Base-by-base conservation (phyloP, 441 rosid species). In the Adansonia rubrostipa region DNA sequence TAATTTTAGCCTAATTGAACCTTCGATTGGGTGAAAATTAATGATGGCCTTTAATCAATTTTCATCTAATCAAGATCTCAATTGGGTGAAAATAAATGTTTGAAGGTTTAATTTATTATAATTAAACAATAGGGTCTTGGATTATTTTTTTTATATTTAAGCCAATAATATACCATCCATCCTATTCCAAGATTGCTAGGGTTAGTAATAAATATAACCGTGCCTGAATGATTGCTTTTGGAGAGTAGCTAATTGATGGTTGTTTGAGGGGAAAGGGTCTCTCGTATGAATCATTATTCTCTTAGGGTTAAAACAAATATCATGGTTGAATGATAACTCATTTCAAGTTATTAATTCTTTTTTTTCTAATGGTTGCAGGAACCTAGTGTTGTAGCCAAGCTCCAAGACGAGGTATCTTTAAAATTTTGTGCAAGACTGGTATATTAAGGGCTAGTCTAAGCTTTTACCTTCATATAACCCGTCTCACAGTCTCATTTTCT, bases 321-420 rank as follows among this genome's bases (percentile, higher is more conserved):
- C 47, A 6, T 74, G 70, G 15, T 63, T 33, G 53, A 73, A 61
- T 68, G 48, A 20, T 22, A 79, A 14, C 70, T 50, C 17, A 28
- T 22, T 56, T 45, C 19, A 58, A 28, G 33, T 61, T 56, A 66
- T 84, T 62, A 17, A 13, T 44, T 80, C 22, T 63, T 42, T 62
- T 50, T 73, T 75, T 75, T 24, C 75, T 61, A n/a, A 65, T 91
- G 75, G 78, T 33, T 84, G 79, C 83, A 96, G 99, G 97, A 91
- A 79, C 98, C 97, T 9, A 80, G 80, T 36, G 97, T 89, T 62
- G 74, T 94, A 88, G 86, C 96, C 78, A 93, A 94, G 87, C 94
- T 96, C 73, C 99, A 94, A 82, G 85, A 88, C 51, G 99, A 94
- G 98, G 99, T 92, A 83, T 53, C 57, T 45, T 69, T 71, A 51